Conservation (phyloP, 768 basidiomycete species). For the Mycena alexandri region DNA sequence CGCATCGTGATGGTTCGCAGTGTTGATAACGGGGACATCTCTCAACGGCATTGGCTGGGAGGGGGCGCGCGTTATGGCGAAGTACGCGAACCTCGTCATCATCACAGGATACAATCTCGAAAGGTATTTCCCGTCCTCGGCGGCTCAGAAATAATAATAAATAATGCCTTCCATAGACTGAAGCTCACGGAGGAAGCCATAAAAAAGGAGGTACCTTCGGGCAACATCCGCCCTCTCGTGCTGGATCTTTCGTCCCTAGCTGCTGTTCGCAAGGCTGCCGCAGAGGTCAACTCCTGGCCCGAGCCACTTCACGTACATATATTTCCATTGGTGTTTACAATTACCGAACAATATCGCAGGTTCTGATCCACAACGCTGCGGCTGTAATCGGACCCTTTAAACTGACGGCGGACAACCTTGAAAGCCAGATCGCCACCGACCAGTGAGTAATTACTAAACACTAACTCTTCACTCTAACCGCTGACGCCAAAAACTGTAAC, state of each 20-base stretch:
- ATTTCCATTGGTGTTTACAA: not conserved
- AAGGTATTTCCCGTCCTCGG: not conserved
- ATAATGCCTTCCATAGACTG: constrained; percentile 4
- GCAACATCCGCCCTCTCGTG: constrained; percentile 7
- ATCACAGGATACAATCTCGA: constrained; percentile 19
- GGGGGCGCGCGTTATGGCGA: constrained; percentile 6
- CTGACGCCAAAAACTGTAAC: too few species aligned
- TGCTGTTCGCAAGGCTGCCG: constrained; percentile 11
- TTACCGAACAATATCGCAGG: not conserved
- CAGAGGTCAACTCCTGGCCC: constrained; percentile 28
- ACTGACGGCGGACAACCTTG: constrained; percentile 21
- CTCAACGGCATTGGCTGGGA: constrained; percentile 17
- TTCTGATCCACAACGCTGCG: constrained; percentile 29
- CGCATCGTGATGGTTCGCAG: not conserved
- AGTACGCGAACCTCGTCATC: constrained; percentile 15
- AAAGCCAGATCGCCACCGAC: constrained; percentile 22
- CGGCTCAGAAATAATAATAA: too few species aligned
- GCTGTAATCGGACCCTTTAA: constrained; percentile 7
- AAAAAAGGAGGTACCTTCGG: not conserved
- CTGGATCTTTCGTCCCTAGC: constrained; percentile 26
- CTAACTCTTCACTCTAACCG: too few species aligned
- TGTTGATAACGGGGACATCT: constrained; percentile 19
- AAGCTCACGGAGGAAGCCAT: constrained; percentile 15
- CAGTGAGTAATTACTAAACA: not conserved
- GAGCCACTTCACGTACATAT: constrained; percentile 27